Evolutionary conservation across 805 yeast genomes (phyloP), one percentile per base, ranked within the genome.

Genomic region (Nakazawaea peltata): DNA sequence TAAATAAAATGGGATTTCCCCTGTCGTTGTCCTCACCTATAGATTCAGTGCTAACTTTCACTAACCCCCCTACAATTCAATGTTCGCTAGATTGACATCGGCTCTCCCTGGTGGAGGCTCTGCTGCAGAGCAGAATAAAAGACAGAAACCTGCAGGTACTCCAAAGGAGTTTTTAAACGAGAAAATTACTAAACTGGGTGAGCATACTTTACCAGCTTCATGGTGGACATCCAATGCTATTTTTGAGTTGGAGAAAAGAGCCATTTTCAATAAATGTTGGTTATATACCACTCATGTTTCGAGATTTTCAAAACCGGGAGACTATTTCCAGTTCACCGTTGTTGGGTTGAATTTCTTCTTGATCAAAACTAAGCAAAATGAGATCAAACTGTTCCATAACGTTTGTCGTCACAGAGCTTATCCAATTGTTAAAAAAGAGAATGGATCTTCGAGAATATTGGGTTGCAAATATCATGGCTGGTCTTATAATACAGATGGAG

Each of bases 391-490:
- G 12, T 74, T 74, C 59, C 81, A 74, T 51, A 74, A 74, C 46
- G 71, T 74, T 25, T 74, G 81, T 47, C 75, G 81, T 46, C 81
- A 74, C 55, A 61, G 81, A 49, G 81, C 80, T 5, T 74, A 66
- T 45, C 81, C 81, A 1, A 76, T 74, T 28, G 69, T 74, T 19
- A 63, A 70, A 51, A 74, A 74, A 48, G 72, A 72, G 24, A 57
- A 67, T 43, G 81, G 81, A 19, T 70, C 77, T n/a, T 65, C 79
- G 2, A 63, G 61, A 13, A 63, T 74, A 27, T 54, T 74, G 23
- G 79, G 79, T 28, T 74, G 81, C 53, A 67, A 71, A 45, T 74
- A 74, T 51, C 81, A 74, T 45, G 81, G 81, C 17, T 74, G 81
- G 81, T 67, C 77, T 18, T 74, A 74, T 56, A 71, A 72, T 48